These are phyloP conservation scores for Silene uniflora DNA, from an alignment of 148 eudicot genomes.

Conservation along the genomic window DNA sequence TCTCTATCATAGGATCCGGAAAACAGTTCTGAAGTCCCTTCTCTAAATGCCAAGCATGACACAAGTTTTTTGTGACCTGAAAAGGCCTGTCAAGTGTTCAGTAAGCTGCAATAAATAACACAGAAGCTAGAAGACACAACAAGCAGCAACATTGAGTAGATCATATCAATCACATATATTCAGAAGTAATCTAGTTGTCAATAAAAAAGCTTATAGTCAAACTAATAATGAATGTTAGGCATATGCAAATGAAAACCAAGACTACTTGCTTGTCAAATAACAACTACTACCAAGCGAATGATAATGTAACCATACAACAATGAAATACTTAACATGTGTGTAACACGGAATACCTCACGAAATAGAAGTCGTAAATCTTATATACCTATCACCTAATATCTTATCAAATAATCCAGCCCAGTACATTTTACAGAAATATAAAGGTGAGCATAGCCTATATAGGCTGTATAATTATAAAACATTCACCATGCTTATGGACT, in stretches of 20 bases:
- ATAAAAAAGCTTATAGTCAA: neutral
- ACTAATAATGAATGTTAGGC: neutral
- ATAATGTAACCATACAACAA: neutral
- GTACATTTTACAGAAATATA: too few relatives aligned
- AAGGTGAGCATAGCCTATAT: neutral
- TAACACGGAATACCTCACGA: neutral
- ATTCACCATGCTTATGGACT: neutral
- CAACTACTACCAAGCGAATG: neutral
- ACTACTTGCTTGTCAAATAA: neutral
- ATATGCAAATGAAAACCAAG: neutral
- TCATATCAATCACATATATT: neutral
- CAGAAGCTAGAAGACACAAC: conserved; percentile 16
- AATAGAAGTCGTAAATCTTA: neutral
- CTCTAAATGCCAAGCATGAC: conserved; percentile 86
- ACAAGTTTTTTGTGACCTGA: conserved; percentile 83
- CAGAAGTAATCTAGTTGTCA: neutral
- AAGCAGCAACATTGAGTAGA: conserved; percentile 1
- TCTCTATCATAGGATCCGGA: conserved; percentile 89
- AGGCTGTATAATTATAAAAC: neutral
- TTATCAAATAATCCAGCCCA: neutral
- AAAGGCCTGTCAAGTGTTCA: conserved; percentile 70
- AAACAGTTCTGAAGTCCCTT: conserved; percentile 80
- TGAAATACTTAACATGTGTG: neutral
- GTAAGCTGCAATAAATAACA: conserved; percentile 22
- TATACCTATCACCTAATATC: neutral